A percentile compares a stretch with the other conserved stretches of the same genome.
phyloP scores from a whole-genome alignment of 2,329 filamentous ascomycete species.

The Sporothrix brunneoviolacea region DNA sequence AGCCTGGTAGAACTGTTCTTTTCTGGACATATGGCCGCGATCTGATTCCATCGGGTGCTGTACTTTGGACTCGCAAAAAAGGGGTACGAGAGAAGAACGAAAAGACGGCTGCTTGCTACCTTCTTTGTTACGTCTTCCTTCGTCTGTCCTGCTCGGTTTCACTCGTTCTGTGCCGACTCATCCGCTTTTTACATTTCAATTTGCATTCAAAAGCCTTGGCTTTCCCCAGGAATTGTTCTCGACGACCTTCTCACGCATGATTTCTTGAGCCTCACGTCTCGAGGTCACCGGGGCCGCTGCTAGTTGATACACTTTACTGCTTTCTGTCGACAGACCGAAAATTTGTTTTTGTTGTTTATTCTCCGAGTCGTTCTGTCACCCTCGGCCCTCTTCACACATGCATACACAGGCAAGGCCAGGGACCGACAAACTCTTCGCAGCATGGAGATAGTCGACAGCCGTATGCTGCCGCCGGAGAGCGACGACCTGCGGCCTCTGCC shows the following conservation, averaged over 20 bases:
- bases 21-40: too few species aligned
- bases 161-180: not conserved
- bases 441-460: not conserved
- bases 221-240: not conserved
- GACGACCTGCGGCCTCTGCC: constrained; percentile 21
- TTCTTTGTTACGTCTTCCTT: not conserved
- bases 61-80: too few species aligned
- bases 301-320: not conserved
- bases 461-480: constrained; percentile 14
- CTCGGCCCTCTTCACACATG: not conserved
- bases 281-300: not conserved
- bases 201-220: constrained; percentile 6
- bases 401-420: too few species aligned
- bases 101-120: too few species aligned
- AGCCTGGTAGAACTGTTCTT: too few species aligned
- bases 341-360: not conserved
- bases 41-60: too few species aligned
- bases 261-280: too few species aligned
- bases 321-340: not conserved
- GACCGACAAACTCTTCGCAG: not conserved
- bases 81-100: too few species aligned
- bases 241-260: too few species aligned
- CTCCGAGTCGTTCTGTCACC: not conserved
- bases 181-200: not conserved
- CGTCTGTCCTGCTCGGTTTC: not conserved